Base-by-base conservation (phyloP, 2,329 filamentous ascomycete genomes). In the Arthrobotrys iridis region DNA sequence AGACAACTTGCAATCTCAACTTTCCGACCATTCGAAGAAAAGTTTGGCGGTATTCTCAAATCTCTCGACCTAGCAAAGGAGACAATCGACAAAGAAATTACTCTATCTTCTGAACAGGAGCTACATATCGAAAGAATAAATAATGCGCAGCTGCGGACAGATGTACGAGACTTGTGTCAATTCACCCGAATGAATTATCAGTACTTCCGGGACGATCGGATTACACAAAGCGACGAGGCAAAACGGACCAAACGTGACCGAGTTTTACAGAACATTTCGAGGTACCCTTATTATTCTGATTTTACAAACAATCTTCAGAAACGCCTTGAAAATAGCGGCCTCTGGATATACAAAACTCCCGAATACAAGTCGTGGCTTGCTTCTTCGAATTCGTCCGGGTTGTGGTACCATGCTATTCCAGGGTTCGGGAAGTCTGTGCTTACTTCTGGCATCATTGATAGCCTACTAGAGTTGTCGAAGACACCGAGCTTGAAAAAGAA, bases 281-380 rank as follows among this genome's bases (percentile, higher is more conserved):
- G 72, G 0, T 68, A 82, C 58, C 76, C 81, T 15, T 78, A 80
- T 10, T 46, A 62, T 35, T 63, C 60, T n/a, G 70, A 74, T 30
- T 58, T 81, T 0, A 80, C 79, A n/a, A 77, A 81, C 30, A 80
- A 76, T 15, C 77, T 79, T 6, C 76, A 79, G 1, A 82, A 80
- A 20, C 78, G 81, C 0, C 78, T 79, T 8, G 46, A 66, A 1
- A 67, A 76, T 11, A 82, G 81, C 2, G 77, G 79, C 15, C 24
- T 73, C 2, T 81, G 81, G 81, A 55, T 82, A 1, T 79, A 80
- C 2, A 1, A 65, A 1, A 81, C 78, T 0, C 5, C 37, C 0
- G 75, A 81, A 13, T 82, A 81, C 18, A 57, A 58, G 13, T 48
- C 60, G 0, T 82, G 81, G 81, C 13, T 64, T 0, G 13, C 71